Evolutionary conservation across 106 monocot genomes (phyloP).

Genomic region (Vanilla planifolia): DNA sequence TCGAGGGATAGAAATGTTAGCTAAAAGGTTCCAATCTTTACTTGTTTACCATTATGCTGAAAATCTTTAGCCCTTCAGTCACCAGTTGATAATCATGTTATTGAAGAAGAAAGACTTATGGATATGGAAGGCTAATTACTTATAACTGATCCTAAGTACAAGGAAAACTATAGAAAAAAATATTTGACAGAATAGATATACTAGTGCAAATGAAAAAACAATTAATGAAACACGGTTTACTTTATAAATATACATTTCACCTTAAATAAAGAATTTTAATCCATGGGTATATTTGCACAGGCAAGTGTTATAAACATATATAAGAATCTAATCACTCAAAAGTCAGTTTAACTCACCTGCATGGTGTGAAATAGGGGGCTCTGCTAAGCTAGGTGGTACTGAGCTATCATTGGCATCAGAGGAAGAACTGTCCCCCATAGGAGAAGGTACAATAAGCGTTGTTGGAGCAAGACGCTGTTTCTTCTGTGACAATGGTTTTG

Average conservation of each 20-base stretch:
- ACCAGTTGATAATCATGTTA: background rate
- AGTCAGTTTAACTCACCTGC: conserved; percentile 37
- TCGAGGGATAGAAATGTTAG: no score
- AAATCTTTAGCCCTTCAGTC: background rate
- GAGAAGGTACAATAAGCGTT: conserved; percentile 25
- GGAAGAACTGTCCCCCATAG: conserved; percentile 18
- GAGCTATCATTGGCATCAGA: conserved; percentile 36
- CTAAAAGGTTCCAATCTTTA: no score
- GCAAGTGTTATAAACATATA: background rate
- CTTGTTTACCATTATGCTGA: background rate
- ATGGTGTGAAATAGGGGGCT: conserved; percentile 47
- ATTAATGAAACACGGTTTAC: no score
- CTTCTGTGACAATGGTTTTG: conserved; percentile 11
- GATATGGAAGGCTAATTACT: no score
- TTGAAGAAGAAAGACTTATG: no score
- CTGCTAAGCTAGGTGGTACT: conserved; percentile 32
- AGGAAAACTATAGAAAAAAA: no score
- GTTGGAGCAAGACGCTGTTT: conserved; percentile 15
- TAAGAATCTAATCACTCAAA: background rate
- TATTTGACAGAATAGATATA: no score
- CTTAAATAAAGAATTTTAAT: no score
- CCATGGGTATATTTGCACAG: no score
- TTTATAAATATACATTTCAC: no score
- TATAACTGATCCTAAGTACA: no score
- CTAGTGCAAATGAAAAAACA: no score